A percentile compares a stretch with the other conserved stretches of the same genome.
Evolutionary conservation across 805 yeast genomes (phyloP).

Genomic region (Kuraishia borneana): DNA sequence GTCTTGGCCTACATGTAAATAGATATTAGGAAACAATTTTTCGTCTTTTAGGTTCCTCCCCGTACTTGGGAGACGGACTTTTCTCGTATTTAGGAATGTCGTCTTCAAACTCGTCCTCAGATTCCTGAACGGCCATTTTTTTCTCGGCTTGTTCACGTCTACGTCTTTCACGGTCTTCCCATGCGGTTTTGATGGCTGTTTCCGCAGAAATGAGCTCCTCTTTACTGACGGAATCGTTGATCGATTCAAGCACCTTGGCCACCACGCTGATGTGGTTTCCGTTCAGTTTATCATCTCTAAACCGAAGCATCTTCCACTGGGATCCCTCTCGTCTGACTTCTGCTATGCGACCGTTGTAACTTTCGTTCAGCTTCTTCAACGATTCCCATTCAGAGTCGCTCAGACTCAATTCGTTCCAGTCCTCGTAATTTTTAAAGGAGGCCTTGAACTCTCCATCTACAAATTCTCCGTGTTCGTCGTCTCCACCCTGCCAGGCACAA

Average conservation of each 20-base stretch:
- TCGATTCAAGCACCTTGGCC: constrained; percentile 71
- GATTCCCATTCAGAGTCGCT: constrained; percentile 72
- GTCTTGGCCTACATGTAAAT: constrained; percentile 19
- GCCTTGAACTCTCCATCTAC: constrained; percentile 19
- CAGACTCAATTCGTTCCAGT: constrained; percentile 53
- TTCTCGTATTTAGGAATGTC: constrained; percentile 17
- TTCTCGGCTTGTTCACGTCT: constrained; percentile 15
- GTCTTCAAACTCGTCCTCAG: constrained; percentile 13
- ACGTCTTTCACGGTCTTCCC: constrained; percentile 49
- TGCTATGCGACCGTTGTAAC: constrained; percentile 79
- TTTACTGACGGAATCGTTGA: constrained; percentile 74
- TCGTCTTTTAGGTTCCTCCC: constrained; percentile 10
- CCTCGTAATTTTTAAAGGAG: constrained; percentile 37
- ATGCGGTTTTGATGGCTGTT: constrained; percentile 40
- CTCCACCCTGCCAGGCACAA: constrained; percentile 67
- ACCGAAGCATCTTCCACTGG: constrained; percentile 76
- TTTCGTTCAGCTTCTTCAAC: constrained; percentile 59
- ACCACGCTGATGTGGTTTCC: constrained; percentile 83
- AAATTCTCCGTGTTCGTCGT: constrained; percentile 24
- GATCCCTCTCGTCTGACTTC: constrained; percentile 64
- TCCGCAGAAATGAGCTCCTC: constrained; percentile 60
- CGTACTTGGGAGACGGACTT: constrained; percentile 16
- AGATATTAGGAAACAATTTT: constrained; percentile 3
- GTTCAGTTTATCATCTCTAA: constrained; percentile 84
- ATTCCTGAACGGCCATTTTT: constrained; percentile 9